Conservation (phyloP, 2,329 filamentous ascomycete genomes). For the Xylariaceae sp. region DNA sequence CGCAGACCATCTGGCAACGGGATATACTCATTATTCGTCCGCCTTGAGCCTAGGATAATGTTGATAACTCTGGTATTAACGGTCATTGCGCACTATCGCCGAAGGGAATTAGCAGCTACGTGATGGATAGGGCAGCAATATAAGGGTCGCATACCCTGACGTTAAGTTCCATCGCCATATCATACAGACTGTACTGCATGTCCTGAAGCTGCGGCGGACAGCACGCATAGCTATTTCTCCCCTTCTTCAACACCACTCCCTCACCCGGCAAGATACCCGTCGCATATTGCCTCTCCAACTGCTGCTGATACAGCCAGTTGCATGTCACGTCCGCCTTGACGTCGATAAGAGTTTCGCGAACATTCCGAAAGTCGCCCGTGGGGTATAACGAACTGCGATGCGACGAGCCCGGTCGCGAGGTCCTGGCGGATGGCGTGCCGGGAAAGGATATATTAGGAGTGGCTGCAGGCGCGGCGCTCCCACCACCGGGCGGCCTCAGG, state of each 20-base stretch:
- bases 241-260: slow-evolving; percentile 38
- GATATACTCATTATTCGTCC: slow-evolving; percentile 49
- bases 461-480: slow-evolving; percentile 8
- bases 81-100: slow-evolving; percentile 58
- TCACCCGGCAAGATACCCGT: slow-evolving; percentile 36
- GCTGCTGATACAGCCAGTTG: slow-evolving; percentile 58
- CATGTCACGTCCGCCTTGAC: slow-evolving; percentile 59
- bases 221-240: slow-evolving; percentile 36
- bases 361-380: slow-evolving; percentile 38
- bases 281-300: slow-evolving; percentile 45
- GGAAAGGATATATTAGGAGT: slow-evolving; percentile 19
- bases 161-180: slow-evolving; percentile 37
- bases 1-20: slow-evolving; percentile 54
- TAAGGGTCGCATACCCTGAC: slow-evolving; percentile 32
- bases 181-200: slow-evolving; percentile 33
- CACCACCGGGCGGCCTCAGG: slow-evolving; percentile 13
- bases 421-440: slow-evolving; percentile 21
- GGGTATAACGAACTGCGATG: slow-evolving; percentile 34
- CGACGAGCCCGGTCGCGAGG: slow-evolving; percentile 23
- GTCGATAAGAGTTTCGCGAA: slow-evolving; percentile 43
- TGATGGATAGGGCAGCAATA: background rate
- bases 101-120: slow-evolving; percentile 14
- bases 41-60: slow-evolving; percentile 45
- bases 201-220: slow-evolving; percentile 36
- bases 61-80: slow-evolving; percentile 60